A percentile compares a stretch with the other conserved stretches of the same genome.
These are phyloP conservation scores for Ichthyophthirius multifiliis DNA, from an alignment of 169 alveolate species.

Conservation along the genomic window DNA sequence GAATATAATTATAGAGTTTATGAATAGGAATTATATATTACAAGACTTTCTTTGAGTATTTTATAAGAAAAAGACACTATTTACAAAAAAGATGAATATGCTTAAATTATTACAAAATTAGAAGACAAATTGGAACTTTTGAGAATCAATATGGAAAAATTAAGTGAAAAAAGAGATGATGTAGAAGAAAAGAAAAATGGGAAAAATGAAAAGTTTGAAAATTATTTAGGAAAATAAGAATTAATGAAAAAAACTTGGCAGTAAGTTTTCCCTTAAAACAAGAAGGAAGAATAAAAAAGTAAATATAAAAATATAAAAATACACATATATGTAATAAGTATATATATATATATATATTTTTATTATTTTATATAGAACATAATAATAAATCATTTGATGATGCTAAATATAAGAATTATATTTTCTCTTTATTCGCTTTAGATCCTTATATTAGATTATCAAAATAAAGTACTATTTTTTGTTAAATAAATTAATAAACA, in stretches of 20 bases:
- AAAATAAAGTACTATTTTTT: constrained; percentile 32
- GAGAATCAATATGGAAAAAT: not conserved
- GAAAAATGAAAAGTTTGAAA: not conserved
- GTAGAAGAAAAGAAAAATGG: constrained; percentile 52
- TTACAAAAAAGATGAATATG: not conserved
- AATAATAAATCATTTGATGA: not conserved
- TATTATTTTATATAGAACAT: not conserved
- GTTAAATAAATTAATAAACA: no score
- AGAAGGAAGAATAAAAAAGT: constrained; percentile 1
- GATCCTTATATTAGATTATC: constrained; percentile 31
- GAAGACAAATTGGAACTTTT: not conserved
- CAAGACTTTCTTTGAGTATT: constrained; percentile 45
- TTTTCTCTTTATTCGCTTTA: not conserved
- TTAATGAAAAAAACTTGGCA: not conserved
- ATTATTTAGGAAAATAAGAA: not conserved
- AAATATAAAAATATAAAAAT: not conserved
- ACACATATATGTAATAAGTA: not conserved
- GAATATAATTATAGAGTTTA: constrained; percentile 77
- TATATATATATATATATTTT: not conserved
- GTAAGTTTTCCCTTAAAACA: not conserved
- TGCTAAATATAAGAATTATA: not conserved
- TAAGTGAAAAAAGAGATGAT: constrained; percentile 42
- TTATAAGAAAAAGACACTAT: not conserved
- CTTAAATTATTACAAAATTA: not conserved
- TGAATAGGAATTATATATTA: constrained; percentile 78